Percentiles rank a stretch among this genome's conserved stretches.
Conservation (phyloP, 805 yeast genomes). For the Saturnispora galanensis region DNA sequence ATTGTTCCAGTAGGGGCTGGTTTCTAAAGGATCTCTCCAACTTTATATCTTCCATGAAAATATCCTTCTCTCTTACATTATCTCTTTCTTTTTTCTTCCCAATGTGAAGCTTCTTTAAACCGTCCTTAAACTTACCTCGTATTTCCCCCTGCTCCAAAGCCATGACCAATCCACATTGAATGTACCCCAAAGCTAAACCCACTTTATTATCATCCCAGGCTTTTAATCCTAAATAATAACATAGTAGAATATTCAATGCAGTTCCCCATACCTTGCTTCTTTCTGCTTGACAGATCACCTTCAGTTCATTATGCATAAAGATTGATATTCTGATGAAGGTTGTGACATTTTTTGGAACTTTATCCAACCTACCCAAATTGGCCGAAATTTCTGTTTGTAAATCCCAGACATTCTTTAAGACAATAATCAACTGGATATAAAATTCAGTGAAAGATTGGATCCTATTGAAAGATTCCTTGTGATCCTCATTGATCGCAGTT, state of each 20-base stretch:
- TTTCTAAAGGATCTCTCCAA: conserved; percentile 12
- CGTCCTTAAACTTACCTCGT: conserved; percentile 17
- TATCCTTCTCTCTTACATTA: conserved; percentile 14
- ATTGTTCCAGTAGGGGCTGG: conserved; percentile 13
- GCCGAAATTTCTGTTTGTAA: conserved; percentile 15
- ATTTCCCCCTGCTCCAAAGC: conserved; percentile 21
- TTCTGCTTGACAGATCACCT: neutral
- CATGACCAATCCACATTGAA: conserved; percentile 18
- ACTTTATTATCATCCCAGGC: conserved; percentile 17
- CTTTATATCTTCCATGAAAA: conserved; percentile 16
- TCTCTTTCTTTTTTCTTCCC: conserved; percentile 3
- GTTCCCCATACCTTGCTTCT: neutral
- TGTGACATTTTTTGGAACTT: conserved; percentile 17
- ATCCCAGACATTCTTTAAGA: conserved; percentile 17
- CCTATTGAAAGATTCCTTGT: conserved; percentile 6
- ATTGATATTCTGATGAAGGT: conserved; percentile 17
- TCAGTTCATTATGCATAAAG: conserved; percentile 11
- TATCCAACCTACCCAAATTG: conserved; percentile 19
- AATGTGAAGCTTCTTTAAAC: conserved; percentile 6
- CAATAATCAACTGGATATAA: conserved; percentile 18
- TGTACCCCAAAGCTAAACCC: conserved; percentile 21
- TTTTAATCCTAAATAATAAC: conserved; percentile 21
- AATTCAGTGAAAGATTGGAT: conserved; percentile 14
- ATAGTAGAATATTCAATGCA: conserved; percentile 17
- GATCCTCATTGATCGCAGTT: conserved; percentile 5